A percentile compares a stretch with the other conserved stretches of the same genome.
These are phyloP conservation scores for Stylonectria norvegica DNA, from an alignment of 2,329 filamentous ascomycete species.

Conservation along the genomic window DNA sequence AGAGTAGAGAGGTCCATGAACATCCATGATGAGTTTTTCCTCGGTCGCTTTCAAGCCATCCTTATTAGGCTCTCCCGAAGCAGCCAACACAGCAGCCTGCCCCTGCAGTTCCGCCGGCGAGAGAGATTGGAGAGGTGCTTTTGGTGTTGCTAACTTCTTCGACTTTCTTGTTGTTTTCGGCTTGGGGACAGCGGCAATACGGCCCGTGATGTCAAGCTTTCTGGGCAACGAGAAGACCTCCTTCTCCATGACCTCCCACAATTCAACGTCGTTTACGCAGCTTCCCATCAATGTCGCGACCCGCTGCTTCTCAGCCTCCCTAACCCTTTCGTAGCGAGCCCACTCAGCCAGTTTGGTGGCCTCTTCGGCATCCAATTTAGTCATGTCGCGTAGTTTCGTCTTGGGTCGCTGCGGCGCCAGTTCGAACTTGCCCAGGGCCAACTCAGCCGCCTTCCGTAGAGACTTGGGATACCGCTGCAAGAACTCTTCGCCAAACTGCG, in stretches of 20 bases:
- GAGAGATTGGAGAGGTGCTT: background rate
- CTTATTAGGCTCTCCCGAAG: too few relatives aligned
- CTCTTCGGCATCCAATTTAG: conserved; percentile 31
- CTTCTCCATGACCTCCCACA: conserved; percentile 64
- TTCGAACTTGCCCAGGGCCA: conserved; percentile 38
- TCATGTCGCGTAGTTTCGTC: conserved; percentile 22
- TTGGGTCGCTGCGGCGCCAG: conserved; percentile 26
- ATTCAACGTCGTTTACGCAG: conserved; percentile 57
- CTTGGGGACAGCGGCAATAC: background rate
- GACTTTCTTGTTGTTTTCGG: conserved; percentile 9
- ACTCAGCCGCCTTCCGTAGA: conserved; percentile 38
- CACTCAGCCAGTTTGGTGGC: conserved; percentile 34
- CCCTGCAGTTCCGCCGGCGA: background rate
- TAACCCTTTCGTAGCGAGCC: conserved; percentile 33
- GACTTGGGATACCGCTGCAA: conserved; percentile 38
- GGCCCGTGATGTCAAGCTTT: conserved; percentile 50
- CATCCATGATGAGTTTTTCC: conserved; percentile 44
- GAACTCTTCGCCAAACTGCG: conserved; percentile 34
- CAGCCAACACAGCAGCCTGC: conserved; percentile 1
- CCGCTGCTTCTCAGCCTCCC: conserved; percentile 46
- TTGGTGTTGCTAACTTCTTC: conserved; percentile 11
- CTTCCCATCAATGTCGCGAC: conserved; percentile 53
- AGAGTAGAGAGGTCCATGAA: conserved; percentile 64
- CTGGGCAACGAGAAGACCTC: conserved; percentile 63
- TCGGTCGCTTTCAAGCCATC: too few relatives aligned